Evolutionary conservation across 2,329 filamentous ascomycete species (phyloP).

Genomic region (Aureobasidium sp.): DNA sequence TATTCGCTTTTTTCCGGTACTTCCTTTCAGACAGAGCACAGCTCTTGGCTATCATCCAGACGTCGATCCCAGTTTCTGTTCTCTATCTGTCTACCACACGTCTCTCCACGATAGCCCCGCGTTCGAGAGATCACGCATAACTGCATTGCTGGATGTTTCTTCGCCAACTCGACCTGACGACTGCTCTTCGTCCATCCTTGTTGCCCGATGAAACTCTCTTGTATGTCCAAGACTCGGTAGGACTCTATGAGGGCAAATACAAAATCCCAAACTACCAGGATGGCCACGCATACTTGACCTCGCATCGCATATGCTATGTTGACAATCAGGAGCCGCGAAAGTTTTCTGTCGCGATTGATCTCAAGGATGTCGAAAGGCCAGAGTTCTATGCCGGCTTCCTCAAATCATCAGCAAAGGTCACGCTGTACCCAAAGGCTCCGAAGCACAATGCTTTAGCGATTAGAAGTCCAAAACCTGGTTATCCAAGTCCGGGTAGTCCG

Average conservation of each 20-base stretch:
- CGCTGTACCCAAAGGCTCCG: conserved; percentile 71
- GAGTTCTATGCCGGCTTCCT: conserved; percentile 92
- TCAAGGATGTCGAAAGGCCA: conserved; percentile 84
- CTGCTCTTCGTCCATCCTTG: conserved; percentile 86
- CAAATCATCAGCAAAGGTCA: conserved; percentile 92
- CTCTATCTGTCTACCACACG: not conserved
- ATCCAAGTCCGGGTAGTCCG: conserved; percentile 41
- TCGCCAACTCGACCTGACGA: conserved; percentile 91
- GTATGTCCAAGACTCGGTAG: conserved; percentile 96
- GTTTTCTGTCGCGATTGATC: conserved; percentile 74
- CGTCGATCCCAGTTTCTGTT: not conserved
- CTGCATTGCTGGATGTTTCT: conserved; percentile 76
- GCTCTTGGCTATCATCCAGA: not conserved
- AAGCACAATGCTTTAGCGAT: conserved; percentile 58
- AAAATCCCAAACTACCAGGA: conserved; percentile 93
- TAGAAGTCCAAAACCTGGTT: conserved; percentile 44
- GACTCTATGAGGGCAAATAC: conserved; percentile 94
- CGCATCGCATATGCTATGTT: conserved; percentile 91
- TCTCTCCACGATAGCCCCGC: not conserved
- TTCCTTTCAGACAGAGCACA: not conserved
- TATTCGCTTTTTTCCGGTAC: not conserved
- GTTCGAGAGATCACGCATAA: not conserved
- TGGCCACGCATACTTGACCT: conserved; percentile 93
- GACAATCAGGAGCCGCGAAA: conserved; percentile 79
- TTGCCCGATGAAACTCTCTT: conserved; percentile 89